These are phyloP conservation scores for Plasmodium reichenowi DNA, from an alignment of 169 alveolate genomes.

Conservation along the genomic window DNA sequence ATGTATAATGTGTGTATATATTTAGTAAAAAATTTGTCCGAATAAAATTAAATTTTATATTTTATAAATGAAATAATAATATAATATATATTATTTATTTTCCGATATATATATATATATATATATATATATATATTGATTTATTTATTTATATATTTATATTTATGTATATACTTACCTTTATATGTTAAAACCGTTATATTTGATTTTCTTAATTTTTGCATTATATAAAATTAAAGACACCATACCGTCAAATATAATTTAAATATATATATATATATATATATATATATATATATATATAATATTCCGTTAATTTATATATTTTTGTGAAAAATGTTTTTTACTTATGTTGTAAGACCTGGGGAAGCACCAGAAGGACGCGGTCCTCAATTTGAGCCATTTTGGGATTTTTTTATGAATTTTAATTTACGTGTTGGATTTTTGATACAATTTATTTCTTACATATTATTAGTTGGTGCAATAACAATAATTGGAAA, in stretches of 20 bases:
- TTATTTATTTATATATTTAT: background rate
- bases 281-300: background rate
- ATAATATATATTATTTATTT: too few relatives aligned
- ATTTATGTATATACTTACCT: too few relatives aligned
- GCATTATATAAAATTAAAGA: background rate
- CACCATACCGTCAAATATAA: too few relatives aligned
- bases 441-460: slow-evolving; percentile 84
- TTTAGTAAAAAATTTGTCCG: slow-evolving; percentile 5
- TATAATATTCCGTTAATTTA: too few relatives aligned
- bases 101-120: too few relatives aligned
- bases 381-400: slow-evolving; percentile 94
- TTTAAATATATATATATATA: too few relatives aligned
- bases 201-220: background rate
- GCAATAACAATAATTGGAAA: slow-evolving; percentile 86
- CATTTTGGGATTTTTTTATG: slow-evolving; percentile 91
- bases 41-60: background rate
- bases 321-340: slow-evolving; percentile 83
- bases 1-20: slow-evolving; percentile 2
- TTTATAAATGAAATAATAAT: background rate
- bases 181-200: background rate
- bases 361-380: slow-evolving; percentile 97
- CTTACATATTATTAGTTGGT: slow-evolving; percentile 81
- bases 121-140: slow-evolving; percentile 1
- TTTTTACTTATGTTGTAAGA: slow-evolving; percentile 93
- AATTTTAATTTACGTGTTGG: slow-evolving; percentile 91